These are phyloP conservation scores for Pseudopyricularia cyperi DNA, from an alignment of 2,329 filamentous ascomycete genomes.

Conservation along the genomic window DNA sequence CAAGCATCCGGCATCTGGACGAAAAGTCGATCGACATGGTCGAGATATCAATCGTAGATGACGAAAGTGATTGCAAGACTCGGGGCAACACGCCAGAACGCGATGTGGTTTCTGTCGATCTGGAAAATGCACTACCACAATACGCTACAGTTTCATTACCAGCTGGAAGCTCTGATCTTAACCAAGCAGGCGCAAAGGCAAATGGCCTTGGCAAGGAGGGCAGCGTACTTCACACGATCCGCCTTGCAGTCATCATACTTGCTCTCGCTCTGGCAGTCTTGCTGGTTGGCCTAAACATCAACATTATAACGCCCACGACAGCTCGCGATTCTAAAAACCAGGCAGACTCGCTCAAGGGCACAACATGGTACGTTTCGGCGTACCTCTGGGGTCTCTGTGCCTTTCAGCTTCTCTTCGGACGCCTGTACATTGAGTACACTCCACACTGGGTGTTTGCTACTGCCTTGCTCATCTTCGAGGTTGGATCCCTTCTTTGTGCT, in stretches of 20 bases:
- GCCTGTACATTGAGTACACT: slow-evolving; percentile 23
- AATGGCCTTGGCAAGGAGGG: not conserved
- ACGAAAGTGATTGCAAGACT: not conserved
- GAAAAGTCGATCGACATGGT: slow-evolving; percentile 1
- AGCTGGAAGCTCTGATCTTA: not conserved
- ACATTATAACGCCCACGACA: slow-evolving; percentile 5
- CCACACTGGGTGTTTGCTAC: slow-evolving; percentile 30
- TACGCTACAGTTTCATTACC: not conserved
- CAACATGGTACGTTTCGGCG: slow-evolving; percentile 10
- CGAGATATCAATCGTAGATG: slow-evolving; percentile 1
- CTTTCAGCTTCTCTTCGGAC: slow-evolving; percentile 24
- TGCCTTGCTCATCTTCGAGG: slow-evolving; percentile 25
- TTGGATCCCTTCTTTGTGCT: slow-evolving; percentile 23
- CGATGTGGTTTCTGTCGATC: not conserved
- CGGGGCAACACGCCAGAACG: not conserved
- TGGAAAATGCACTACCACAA: not conserved
- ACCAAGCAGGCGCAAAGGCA: not conserved
- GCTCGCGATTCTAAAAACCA: slow-evolving; percentile 9
- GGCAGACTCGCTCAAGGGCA: slow-evolving; percentile 6
- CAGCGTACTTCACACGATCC: not conserved
- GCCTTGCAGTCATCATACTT: not conserved
- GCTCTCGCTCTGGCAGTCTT: slow-evolving; percentile 1
- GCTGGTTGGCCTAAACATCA: slow-evolving; percentile 1
- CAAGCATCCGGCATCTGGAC: not conserved
- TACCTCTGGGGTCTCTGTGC: slow-evolving; percentile 9